These are phyloP conservation scores for Candida insectorum DNA, from an alignment of 805 yeast species.

Conservation along the genomic window DNA sequence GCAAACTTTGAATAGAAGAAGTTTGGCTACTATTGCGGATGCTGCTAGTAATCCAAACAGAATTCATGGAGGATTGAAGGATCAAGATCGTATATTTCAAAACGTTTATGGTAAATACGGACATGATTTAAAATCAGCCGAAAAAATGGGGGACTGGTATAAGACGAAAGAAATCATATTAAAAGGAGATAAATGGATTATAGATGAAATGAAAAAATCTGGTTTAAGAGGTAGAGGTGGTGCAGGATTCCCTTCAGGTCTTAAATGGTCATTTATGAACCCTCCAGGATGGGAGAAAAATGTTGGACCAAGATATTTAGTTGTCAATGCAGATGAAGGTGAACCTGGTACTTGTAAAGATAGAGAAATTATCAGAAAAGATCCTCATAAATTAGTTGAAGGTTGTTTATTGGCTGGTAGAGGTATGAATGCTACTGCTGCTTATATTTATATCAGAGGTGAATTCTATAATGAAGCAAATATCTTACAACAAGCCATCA, in stretches of 20 bases:
- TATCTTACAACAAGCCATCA: constrained; percentile 72
- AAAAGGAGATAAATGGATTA: constrained; percentile 88
- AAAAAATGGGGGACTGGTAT: constrained; percentile 87
- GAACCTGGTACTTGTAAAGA: constrained; percentile 95
- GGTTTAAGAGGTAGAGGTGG: constrained; percentile 93
- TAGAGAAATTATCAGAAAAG: constrained; percentile 86
- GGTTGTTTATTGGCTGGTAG: constrained; percentile 90
- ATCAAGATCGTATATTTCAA: constrained; percentile 84
- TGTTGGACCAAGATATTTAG: constrained; percentile 83
- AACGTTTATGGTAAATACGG: constrained; percentile 77
- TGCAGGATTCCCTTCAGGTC: constrained; percentile 89
- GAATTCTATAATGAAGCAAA: constrained; percentile 84
- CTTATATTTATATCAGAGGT: constrained; percentile 87
- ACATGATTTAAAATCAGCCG: constrained; percentile 67
- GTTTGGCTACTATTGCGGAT: constrained; percentile 46
- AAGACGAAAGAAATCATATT: constrained; percentile 81
- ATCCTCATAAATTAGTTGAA: constrained; percentile 87
- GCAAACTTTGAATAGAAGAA: too few species aligned
- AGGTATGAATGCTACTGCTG: constrained; percentile 92
- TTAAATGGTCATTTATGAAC: constrained; percentile 92
- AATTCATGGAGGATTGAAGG: constrained; percentile 70
- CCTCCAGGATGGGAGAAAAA: constrained; percentile 95
- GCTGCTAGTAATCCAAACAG: constrained; percentile 49
- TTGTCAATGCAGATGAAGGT: constrained; percentile 91
- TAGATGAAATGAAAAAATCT: constrained; percentile 78